Base-by-base conservation (phyloP, 1,284 basidiomycete species). In the Cystobasidium sp. region DNA sequence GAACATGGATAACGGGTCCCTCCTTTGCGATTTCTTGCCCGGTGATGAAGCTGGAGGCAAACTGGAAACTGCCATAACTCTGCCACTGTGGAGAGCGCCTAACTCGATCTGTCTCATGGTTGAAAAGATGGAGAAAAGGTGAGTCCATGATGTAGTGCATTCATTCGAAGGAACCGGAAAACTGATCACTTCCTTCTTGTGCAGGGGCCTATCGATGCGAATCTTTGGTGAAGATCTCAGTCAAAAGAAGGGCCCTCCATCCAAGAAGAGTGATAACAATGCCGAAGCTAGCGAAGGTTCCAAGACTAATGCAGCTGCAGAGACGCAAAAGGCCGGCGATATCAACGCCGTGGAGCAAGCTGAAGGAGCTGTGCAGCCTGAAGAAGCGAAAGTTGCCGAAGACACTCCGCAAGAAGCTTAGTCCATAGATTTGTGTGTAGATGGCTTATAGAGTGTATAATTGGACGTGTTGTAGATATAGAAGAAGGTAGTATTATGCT, bases 81-180 rank as follows among this genome's bases (percentile, higher is more conserved):
- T 97, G 20, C 94, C 95, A 0, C 87, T 97, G 65, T 97, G 94
- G 95, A 93, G 92, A 83, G 93, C 92, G 0, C 90, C 89, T 76
- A 88, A 89, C 18, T 94, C 92, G 1, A 82, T 95, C 73, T 88
- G 90, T 4, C 85, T 97, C 72, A 94, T 97, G 91, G 88, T 96
- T 75, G 93, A 97, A 83, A 97, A 97, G 83, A 91, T 91, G 79
- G 92, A 93, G 46, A 97, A 97, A 84, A 92, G 89, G 93, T 92
- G 6, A 44, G 16, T 14, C 12, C 20, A 22, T 44, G 16, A 7
- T 51, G 10, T 10, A 24, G 6, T 16, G 14, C 43, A 16, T 44
- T 4, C 7, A 43, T 18, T 20, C 8, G 39, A 9, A 5, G n/a
- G n/a, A n/a, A 18, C 20, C 47, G 20, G 22, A 62, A 22, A 31